Percentiles rank a stretch among this genome's conserved stretches.
These are phyloP conservation scores for Salvia sclarea DNA, from an alignment of 305 asterid species.

Conservation along the genomic window DNA sequence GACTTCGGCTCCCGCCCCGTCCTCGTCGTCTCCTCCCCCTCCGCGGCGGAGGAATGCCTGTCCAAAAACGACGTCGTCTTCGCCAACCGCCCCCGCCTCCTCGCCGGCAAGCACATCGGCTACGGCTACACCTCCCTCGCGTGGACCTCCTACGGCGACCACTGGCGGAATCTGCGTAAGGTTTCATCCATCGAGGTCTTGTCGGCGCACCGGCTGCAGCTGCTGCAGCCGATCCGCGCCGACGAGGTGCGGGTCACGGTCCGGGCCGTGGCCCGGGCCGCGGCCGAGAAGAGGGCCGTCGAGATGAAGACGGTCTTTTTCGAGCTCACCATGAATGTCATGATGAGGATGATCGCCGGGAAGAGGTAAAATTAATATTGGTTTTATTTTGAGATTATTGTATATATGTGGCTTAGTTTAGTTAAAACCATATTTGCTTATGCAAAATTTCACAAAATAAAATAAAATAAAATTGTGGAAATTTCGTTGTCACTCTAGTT, in stretches of 20 bases:
- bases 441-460: no score
- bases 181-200: slow-evolving; percentile 56
- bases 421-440: no score
- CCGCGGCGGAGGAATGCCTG: slow-evolving; percentile 72
- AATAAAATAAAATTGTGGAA: no score
- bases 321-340: slow-evolving; percentile 60
- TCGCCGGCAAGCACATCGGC: slow-evolving; percentile 64
- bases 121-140: slow-evolving; percentile 51
- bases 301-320: slow-evolving; percentile 53
- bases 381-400: no score
- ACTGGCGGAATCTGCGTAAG: slow-evolving; percentile 69
- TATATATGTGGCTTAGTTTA: no score
- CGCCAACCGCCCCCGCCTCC: slow-evolving; percentile 64
- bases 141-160: slow-evolving; percentile 72
- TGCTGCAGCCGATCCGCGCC: slow-evolving; percentile 46
- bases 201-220: slow-evolving; percentile 56
- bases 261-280: slow-evolving; percentile 24
- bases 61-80: slow-evolving; percentile 52
- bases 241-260: slow-evolving; percentile 54
- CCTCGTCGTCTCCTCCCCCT: slow-evolving; percentile 62
- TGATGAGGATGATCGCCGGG: slow-evolving; percentile 85
- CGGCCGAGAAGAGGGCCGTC: slow-evolving; percentile 26
- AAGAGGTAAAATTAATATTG: no score
- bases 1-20: slow-evolving; percentile 64
- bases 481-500: no score